Percentiles rank a stretch among this genome's conserved stretches.
These are phyloP conservation scores for Fusarium praegraminearum DNA, from an alignment of 2,329 filamentous ascomycete species.

Conservation along the genomic window DNA sequence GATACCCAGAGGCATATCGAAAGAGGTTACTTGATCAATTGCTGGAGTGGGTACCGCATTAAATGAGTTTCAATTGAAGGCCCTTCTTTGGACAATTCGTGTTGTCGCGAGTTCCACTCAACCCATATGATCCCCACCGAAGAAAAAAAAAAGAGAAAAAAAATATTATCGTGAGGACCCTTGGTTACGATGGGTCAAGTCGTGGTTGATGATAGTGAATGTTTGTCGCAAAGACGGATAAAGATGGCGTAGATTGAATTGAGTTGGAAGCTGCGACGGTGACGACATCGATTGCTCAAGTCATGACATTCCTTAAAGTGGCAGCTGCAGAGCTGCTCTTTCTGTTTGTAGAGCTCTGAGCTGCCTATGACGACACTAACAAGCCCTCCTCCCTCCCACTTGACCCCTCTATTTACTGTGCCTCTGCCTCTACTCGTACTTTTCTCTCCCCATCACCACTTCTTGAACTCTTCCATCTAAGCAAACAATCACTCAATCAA, in stretches of 20 bases:
- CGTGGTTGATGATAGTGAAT: background rate
- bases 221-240: background rate
- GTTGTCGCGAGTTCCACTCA: constrained; percentile 13
- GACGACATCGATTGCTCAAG: constrained; percentile 29
- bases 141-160: constrained; percentile 9
- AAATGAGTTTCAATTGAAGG: background rate
- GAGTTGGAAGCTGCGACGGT: background rate
- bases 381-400: background rate
- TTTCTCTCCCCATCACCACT: constrained; percentile 5
- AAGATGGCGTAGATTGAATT: background rate
- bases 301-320: constrained; percentile 12
- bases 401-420: constrained; percentile 33
- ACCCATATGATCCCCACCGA: constrained; percentile 6
- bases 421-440: constrained; percentile 9
- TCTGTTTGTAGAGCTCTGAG: constrained; percentile 24
- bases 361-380: constrained; percentile 34
- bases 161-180: background rate
- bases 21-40: background rate
- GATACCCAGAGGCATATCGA: too few relatives aligned
- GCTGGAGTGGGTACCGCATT: background rate
- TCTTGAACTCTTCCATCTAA: constrained; percentile 2
- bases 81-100: background rate
- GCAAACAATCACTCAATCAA: background rate
- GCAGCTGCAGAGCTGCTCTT: constrained; percentile 16
- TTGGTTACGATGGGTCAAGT: background rate